phyloP scores from a whole-genome alignment of 306 rosid species.

The Vicia faba region DNA sequence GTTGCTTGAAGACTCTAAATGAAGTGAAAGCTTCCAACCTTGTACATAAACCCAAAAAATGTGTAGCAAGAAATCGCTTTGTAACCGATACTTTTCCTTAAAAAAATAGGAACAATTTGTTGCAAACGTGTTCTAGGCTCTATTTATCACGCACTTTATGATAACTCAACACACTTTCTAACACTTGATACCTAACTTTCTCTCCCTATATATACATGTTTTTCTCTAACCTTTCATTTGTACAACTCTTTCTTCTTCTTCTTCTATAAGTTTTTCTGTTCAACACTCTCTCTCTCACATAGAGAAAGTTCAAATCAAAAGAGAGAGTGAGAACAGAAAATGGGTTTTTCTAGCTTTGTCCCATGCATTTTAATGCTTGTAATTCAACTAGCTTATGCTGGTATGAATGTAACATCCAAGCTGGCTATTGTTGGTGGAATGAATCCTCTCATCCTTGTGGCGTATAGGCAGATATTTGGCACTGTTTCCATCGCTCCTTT shows the following conservation, averaged over 20 bases:
- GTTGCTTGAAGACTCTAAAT: conserved; percentile 24
- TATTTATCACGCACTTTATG: background rate
- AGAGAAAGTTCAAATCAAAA: background rate
- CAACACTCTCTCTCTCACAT: background rate
- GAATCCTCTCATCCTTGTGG: conserved; percentile 78
- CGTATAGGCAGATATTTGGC: conserved; percentile 82
- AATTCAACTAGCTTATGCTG: conserved; percentile 60
- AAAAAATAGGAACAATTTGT: conserved; percentile 7
- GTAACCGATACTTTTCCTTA: conserved; percentile 26
- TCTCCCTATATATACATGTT: conserved; percentile 1
- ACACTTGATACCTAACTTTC: background rate
- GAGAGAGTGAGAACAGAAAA: background rate
- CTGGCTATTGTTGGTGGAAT: conserved; percentile 75
- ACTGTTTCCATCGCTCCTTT: conserved; percentile 68
- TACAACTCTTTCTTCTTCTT: background rate
- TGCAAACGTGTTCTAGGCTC: conserved; percentile 12
- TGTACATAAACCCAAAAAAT: conserved; percentile 1
- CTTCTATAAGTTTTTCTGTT: background rate
- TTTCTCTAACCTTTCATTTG: background rate
- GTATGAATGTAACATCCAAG: conserved; percentile 79
- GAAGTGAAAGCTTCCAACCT: conserved; percentile 32
- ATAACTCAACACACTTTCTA: background rate
- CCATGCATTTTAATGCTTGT: conserved; percentile 63
- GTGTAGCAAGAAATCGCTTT: conserved; percentile 20
- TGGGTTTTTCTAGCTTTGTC: background rate